Evolutionary conservation across 2,329 filamentous ascomycete genomes (phyloP), one percentile per base, ranked within the genome.

Genomic region (Claviceps africana): DNA sequence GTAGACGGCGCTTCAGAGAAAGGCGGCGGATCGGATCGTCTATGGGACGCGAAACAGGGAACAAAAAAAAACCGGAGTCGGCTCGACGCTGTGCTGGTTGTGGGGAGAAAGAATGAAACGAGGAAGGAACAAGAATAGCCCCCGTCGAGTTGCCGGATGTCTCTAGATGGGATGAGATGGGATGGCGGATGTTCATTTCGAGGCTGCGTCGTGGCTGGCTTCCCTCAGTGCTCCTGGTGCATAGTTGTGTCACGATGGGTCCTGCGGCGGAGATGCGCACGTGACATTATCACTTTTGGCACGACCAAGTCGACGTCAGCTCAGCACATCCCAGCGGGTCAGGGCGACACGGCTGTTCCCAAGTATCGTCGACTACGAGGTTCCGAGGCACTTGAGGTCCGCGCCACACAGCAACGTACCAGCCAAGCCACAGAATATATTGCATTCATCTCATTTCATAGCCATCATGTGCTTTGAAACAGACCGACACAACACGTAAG

Each of bases 191-290:
- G 19, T 39, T 52, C 56, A n/a, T 54, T 55, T 53, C 46, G 54
- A 51, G 3, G 45, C 25, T 33, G 35, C 51, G 55, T 54, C 58
- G 57, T 63, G 56, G 60, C 57, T 60, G 60, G 3, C 25, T 30
- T 30, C 15, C 43, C n/a, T n/a, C n/a, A n/a, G n/a, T n/a, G n/a
- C 22, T 44, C 8, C 42, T 25, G 15, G 40, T n/a, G 43, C 42
- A 22, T 28, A 44, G 17, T 44, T 44, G 63, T 59, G 59, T 67
- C 65, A 67, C 65, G 50, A 42, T 19, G 25, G 56, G 37, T 6
- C 55, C 50, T 52, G 51, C 47, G 55, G 54, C 57, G 53, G 51
- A 54, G 52, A 54, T 42, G 43, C 49, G 11, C 64, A 65, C 64
- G 64, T 66, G 63, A 66, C 35, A n/a, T 28, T 13, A 19, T 28